These are phyloP conservation scores for Cladophialophora exuberans DNA, from an alignment of 2,329 filamentous ascomycete species.

Conservation along the genomic window DNA sequence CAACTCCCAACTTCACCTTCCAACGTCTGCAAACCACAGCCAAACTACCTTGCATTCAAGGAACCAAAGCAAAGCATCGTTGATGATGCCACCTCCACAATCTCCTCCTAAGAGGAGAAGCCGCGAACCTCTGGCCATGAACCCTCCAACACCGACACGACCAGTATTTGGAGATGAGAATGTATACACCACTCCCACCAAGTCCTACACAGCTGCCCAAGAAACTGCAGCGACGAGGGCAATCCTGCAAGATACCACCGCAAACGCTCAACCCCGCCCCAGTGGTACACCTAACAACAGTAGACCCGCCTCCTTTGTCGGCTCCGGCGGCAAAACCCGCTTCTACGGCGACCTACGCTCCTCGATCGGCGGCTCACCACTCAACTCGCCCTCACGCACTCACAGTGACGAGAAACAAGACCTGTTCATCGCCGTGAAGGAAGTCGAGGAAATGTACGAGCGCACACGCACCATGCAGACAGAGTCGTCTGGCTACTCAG, in stretches of 20 bases:
- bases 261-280: slow-evolving; percentile 37
- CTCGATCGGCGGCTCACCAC: slow-evolving; percentile 16
- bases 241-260: slow-evolving; percentile 33
- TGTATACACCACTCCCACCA: slow-evolving; percentile 13
- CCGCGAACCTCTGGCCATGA: slow-evolving; percentile 49
- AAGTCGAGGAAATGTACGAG: slow-evolving; percentile 23
- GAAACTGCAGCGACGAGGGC: not conserved
- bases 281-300: slow-evolving; percentile 4
- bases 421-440: not conserved
- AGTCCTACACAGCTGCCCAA: not conserved
- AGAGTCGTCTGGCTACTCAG: slow-evolving; percentile 29
- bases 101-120: slow-evolving; percentile 29
- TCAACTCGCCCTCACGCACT: slow-evolving; percentile 8
- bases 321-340: slow-evolving; percentile 39
- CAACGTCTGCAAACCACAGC: slow-evolving; percentile 4
- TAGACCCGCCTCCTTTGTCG: slow-evolving; percentile 36
- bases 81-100: slow-evolving; percentile 19
- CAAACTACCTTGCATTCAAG: slow-evolving; percentile 1
- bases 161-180: slow-evolving; percentile 33
- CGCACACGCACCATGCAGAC: slow-evolving; percentile 32
- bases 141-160: slow-evolving; percentile 49
- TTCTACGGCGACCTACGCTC: slow-evolving; percentile 44
- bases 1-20: slow-evolving; percentile 17
- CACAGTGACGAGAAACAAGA: slow-evolving; percentile 12
- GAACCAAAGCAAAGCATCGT: slow-evolving; percentile 9